phyloP scores from a whole-genome alignment of 1,139 yeast species.

The Sugiyamaella pinicola region DNA sequence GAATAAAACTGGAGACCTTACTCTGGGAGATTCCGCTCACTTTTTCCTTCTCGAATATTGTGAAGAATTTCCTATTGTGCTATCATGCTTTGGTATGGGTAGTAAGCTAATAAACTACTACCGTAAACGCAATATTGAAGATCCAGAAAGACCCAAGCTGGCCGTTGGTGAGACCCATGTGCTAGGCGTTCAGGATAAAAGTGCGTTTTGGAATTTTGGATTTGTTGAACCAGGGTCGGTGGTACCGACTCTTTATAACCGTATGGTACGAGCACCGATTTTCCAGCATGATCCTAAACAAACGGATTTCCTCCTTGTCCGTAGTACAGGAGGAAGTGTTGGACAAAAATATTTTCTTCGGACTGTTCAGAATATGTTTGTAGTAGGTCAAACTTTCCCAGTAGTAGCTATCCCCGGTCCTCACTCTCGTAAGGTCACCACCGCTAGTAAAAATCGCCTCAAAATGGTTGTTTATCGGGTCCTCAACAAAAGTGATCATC shows the following conservation, averaged over 20 bases:
- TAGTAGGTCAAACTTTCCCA: constrained; percentile 92
- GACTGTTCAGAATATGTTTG: constrained; percentile 68
- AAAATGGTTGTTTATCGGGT: constrained; percentile 94
- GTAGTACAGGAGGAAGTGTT: constrained; percentile 70
- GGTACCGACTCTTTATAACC: constrained; percentile 91
- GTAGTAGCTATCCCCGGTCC: constrained; percentile 97
- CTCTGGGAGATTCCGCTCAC: constrained; percentile 80
- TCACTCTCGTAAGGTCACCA: constrained; percentile 92
- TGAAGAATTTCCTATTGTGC: constrained; percentile 82
- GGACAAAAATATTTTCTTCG: constrained; percentile 63
- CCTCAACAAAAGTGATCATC: constrained; percentile 71
- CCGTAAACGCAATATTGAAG: constrained; percentile 80
- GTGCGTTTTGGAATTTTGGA: constrained; percentile 99
- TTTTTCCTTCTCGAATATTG: constrained; percentile 83
- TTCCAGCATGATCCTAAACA: constrained; percentile 77
- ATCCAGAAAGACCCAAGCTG: constrained; percentile 82
- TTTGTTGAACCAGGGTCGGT: constrained; percentile 92
- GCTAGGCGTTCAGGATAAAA: constrained; percentile 89
- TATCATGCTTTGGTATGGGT: constrained; percentile 95
- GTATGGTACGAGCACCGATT: constrained; percentile 89
- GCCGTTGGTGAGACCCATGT: constrained; percentile 95
- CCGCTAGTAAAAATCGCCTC: constrained; percentile 85
- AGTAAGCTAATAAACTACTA: constrained; percentile 91
- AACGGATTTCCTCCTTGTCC: constrained; percentile 80
- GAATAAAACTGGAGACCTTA: constrained; percentile 69